Conservation (phyloP, 1,139 yeast genomes). For the Debaryomyces fabryi region DNA sequence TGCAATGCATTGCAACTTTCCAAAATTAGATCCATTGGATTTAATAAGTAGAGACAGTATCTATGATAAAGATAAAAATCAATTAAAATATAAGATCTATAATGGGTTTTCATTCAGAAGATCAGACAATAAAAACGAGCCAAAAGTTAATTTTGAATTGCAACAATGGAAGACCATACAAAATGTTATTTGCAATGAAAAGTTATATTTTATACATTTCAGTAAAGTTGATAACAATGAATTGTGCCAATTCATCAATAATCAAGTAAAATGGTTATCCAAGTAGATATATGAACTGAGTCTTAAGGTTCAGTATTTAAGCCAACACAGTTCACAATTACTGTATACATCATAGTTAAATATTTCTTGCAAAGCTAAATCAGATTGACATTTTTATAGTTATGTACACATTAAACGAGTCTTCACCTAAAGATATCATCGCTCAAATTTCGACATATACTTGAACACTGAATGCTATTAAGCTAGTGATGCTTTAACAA, state of each 20-base stretch:
- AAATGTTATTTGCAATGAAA: conserved; percentile 29
- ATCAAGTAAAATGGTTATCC: conserved; percentile 33
- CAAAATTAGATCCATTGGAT: conserved; percentile 39
- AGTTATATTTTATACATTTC: conserved; percentile 31
- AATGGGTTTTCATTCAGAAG: conserved; percentile 27
- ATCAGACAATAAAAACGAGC: conserved; percentile 2
- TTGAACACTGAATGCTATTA: too few species aligned
- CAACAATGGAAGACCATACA: conserved; percentile 39
- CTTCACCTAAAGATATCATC: too few species aligned
- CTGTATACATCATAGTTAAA: too few species aligned
- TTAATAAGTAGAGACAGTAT: conserved; percentile 29
- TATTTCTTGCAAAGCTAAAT: background rate
- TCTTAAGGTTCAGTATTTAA: background rate
- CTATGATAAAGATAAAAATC: conserved; percentile 28
- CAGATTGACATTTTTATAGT: too few species aligned
- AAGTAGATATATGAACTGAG: background rate
- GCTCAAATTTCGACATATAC: too few species aligned
- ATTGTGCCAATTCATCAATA: conserved; percentile 30
- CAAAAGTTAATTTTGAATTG: conserved; percentile 33
- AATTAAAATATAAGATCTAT: conserved; percentile 34
- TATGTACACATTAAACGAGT: background rate
- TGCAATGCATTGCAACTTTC: conserved; percentile 42
- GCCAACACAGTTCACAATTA: background rate
- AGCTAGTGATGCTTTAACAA: too few species aligned
- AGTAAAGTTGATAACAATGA: conserved; percentile 23